phyloP scores from a whole-genome alignment of 768 basidiomycete species.

The Termitomyces eurrhizus region DNA sequence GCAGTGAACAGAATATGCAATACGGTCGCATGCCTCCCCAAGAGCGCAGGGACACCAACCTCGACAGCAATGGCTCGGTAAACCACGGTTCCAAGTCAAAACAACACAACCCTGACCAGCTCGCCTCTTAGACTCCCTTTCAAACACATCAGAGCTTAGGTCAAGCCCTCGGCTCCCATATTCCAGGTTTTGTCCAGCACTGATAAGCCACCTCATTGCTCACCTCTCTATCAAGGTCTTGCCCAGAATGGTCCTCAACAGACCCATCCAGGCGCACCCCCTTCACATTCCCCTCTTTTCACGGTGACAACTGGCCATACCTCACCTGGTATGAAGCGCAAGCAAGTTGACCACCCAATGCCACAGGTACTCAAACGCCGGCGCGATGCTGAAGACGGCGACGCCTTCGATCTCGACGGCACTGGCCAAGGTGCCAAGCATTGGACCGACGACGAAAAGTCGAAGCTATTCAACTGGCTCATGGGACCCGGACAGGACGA shows the following conservation, averaged over 20 bases:
- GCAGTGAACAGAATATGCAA: constrained; percentile 56
- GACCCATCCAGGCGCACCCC: constrained; percentile 28
- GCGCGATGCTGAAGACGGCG: constrained; percentile 37
- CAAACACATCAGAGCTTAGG: constrained; percentile 57
- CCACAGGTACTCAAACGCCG: constrained; percentile 43
- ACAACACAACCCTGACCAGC: constrained; percentile 24
- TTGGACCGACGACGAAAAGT: constrained; percentile 84
- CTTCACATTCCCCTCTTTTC: constrained; percentile 37
- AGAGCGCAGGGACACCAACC: constrained; percentile 50
- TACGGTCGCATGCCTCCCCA: constrained; percentile 53
- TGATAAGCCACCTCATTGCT: constrained; percentile 25
- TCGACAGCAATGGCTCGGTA: constrained; percentile 60
- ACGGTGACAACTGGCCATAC: constrained; percentile 26
- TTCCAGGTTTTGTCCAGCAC: constrained; percentile 32
- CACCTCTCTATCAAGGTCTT: constrained; percentile 35
- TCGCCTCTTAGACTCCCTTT: constrained; percentile 42
- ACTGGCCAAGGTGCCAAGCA: constrained; percentile 68
- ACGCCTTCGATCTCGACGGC: constrained; percentile 43
- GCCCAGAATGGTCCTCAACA: constrained; percentile 29
- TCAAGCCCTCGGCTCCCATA: constrained; percentile 56
- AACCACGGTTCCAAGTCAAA: constrained; percentile 26
- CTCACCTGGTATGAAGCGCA: constrained; percentile 46
- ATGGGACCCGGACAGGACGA: constrained; percentile 70
- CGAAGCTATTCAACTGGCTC: constrained; percentile 73
- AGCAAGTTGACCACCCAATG: constrained; percentile 39